Base-by-base conservation (phyloP, 768 basidiomycete species). In the Daedalea quercina region DNA sequence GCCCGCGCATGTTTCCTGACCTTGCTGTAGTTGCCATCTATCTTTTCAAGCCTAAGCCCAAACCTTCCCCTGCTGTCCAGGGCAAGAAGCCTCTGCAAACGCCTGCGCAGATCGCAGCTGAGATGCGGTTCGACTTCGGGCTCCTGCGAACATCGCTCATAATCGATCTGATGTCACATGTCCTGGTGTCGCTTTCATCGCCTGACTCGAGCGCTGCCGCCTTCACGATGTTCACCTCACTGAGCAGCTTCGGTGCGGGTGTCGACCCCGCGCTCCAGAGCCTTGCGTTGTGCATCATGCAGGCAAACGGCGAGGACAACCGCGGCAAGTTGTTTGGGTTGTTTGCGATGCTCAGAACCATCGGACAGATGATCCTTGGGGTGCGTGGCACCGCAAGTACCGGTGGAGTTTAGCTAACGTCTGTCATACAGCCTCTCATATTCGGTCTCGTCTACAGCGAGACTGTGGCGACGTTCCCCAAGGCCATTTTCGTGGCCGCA, bases 281-380 rank as follows among this genome's bases (percentile, higher is more conserved):
- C n/a, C 72, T 91, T 9, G 88, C 86, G 0, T 71, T 90, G 3
- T 85, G 80, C 58, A 73, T 87, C n/a, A 56, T 79, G n/a, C 72
- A 75, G 54, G 74, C 78, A 55, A 72, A 74, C 6, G 63, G 60
- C 25, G 63, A 69, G 35, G 58, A 62, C 28, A 65, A 66, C 7
- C 56, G 63, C 1, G 88, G 87, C 0, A 74, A 79, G 20, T 62
- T 90, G 34, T 87, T 90, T 51, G 87, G 87, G 13, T 85, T 85
- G 1, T 70, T 90, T 52, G 82, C 85, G 2, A 78, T 87, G 15
- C 63, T 90, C 41, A 78, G 81, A 50, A 84, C 87, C 0, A 65
- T 82, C 9, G 81, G 81, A 0, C 82, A 84, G 64, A 81, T 79
- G 52, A 79, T 89, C 40, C 48, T 79, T 19, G 77, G 73, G 40